Evolutionary conservation across 768 basidiomycete species (phyloP), one percentile per base, ranked within the genome.

Genomic region (Podaxis sp.): DNA sequence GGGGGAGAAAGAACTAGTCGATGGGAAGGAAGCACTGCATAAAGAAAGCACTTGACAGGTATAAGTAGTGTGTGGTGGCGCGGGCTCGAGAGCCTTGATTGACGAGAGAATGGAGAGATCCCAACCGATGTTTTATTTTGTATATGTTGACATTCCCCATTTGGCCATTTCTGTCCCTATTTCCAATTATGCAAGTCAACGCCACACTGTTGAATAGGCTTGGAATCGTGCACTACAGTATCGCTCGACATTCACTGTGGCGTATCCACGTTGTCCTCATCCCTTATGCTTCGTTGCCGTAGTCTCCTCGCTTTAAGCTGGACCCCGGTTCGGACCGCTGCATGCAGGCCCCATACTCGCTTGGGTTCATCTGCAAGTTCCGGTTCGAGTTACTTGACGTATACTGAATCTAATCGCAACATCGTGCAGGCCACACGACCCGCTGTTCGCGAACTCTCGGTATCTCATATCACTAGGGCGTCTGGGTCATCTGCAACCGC

Each of bases 401-500:
- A 13, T 10, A 17, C 24, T 28, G 24, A 33, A 44, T 26, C 33
- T 26, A 38, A 51, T 28, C 15, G 36, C 24, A 28, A 46, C 49
- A 3, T 38, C 56, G 38, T 28, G 24, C 22, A 24, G 40, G 41
- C 26, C 22, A 4, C 37, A 44, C 24, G 56, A 40, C 41, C 13
- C 20, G 13, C 26, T 20, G 3, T 13, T 36, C 24, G 12, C 12
- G 36, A 22, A 22, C 22, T 12, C 26, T 54, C 24, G 8, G 53
- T 46, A 26, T 36, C 52, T 17, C 53, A 30, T 44, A 13, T 22
- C 4, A 28, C 61, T 3, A 30, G 66, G 56, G 46, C 66, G 28
- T 65, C 70, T 28, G 71, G 70, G 33, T 72, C 71, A 40, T 71
- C 69, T 22, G 67, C 71, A 20, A 67, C 69, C 13, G 26, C 66